A percentile compares a stretch with the other conserved stretches of the same genome.
Conservation (phyloP, 2,329 filamentous ascomycete genomes). For the Coniochaeta sp. region DNA sequence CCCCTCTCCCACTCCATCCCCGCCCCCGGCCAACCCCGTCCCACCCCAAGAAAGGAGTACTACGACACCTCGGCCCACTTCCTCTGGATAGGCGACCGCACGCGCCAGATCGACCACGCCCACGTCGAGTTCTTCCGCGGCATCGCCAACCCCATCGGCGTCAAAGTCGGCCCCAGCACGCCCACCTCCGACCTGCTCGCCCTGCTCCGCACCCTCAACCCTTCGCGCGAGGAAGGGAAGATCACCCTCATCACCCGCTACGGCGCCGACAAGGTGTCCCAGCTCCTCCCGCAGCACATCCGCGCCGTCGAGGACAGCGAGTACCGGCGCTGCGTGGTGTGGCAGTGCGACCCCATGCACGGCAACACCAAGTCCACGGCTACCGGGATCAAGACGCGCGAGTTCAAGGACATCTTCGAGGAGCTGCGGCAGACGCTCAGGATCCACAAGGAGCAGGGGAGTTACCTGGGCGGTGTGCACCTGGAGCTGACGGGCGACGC, state of each 20-base stretch:
- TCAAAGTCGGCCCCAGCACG: slow-evolving; percentile 92
- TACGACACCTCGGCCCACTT: slow-evolving; percentile 96
- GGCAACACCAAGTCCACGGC: slow-evolving; percentile 67
- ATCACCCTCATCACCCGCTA: slow-evolving; percentile 96
- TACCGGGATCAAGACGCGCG: slow-evolving; percentile 81
- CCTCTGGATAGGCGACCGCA: slow-evolving; percentile 97
- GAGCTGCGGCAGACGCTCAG: slow-evolving; percentile 78
- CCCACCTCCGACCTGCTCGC: slow-evolving; percentile 65
- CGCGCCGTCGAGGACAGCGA: slow-evolving; percentile 77
- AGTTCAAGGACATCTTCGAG: slow-evolving; percentile 82
- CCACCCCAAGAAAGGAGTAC: slow-evolving; percentile 49
- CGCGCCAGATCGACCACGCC: slow-evolving; percentile 83
- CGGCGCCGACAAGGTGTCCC: slow-evolving; percentile 68
- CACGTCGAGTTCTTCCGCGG: slow-evolving; percentile 98
- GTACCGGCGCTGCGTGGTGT: slow-evolving; percentile 63
- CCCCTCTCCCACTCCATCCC: slow-evolving; percentile 22
- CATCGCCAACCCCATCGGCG: slow-evolving; percentile 89
- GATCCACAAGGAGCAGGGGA: slow-evolving; percentile 77
- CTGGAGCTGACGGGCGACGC: slow-evolving; percentile 92
- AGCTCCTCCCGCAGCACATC: slow-evolving; percentile 78
- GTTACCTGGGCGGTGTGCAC: slow-evolving; percentile 89
- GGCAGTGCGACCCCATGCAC: slow-evolving; percentile 99
- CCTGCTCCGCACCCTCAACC: slow-evolving; percentile 82
- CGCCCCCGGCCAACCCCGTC: slow-evolving; percentile 29
- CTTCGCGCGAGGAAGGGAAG: slow-evolving; percentile 74